These are phyloP conservation scores for Crassisporium funariophilum DNA, from an alignment of 768 basidiomycete species.

Conservation along the genomic window DNA sequence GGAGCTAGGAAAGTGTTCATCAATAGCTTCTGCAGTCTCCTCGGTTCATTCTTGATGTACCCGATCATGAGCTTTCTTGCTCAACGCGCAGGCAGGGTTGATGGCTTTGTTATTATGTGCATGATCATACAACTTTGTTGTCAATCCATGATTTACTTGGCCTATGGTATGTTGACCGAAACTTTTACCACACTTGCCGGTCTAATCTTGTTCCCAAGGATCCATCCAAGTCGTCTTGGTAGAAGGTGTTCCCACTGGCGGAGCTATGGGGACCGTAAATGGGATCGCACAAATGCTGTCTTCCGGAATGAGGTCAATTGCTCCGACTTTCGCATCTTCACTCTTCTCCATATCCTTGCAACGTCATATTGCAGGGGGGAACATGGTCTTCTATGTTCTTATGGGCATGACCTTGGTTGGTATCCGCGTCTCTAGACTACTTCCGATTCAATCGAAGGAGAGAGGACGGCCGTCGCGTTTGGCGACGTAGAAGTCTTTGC, in stretches of 20 bases:
- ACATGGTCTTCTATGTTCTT: constrained; percentile 42
- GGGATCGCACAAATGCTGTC: constrained; percentile 57
- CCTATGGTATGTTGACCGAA: constrained; percentile 35
- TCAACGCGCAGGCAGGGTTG: constrained; percentile 32
- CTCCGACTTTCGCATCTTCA: constrained; percentile 56
- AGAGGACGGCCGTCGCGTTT: no score
- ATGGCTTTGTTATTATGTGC: constrained; percentile 31
- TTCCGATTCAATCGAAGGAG: no score
- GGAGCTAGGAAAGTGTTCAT: constrained; percentile 43
- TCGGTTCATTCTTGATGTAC: constrained; percentile 31
- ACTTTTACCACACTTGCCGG: neutral
- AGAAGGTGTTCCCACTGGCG: constrained; percentile 41
- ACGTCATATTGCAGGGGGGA: constrained; percentile 45
- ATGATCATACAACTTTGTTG: constrained; percentile 35
- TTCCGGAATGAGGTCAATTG: constrained; percentile 50
- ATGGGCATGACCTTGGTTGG: constrained; percentile 28
- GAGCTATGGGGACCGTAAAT: constrained; percentile 52
- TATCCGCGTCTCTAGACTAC: constrained; percentile 26
- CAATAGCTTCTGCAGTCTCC: constrained; percentile 33
- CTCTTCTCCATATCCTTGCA: constrained; percentile 57
- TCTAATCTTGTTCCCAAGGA: constrained; percentile 34
- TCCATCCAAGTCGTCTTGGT: constrained; percentile 47
- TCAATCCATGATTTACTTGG: constrained; percentile 29
- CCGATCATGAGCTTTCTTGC: constrained; percentile 39
- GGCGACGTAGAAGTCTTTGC: no score